Evolutionary conservation across 345 rosid genomes (phyloP).

Genomic region (Lepidium africanum): DNA sequence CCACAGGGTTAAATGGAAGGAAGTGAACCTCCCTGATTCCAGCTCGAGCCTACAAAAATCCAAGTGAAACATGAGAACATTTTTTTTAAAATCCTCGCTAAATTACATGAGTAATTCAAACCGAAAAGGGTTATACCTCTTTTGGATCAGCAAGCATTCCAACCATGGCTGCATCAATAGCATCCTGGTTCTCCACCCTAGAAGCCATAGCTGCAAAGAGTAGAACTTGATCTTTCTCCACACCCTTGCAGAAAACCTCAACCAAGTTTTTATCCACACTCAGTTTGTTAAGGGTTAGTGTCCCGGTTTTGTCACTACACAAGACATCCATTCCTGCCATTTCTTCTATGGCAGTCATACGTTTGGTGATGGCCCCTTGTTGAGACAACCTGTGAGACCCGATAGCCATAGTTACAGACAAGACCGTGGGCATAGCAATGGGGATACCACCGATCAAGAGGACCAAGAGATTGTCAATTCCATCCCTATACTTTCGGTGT

Average conservation of each 20-base stretch:
- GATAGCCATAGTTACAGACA: constrained; percentile 51
- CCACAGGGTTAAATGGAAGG: constrained; percentile 60
- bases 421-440: constrained; percentile 96
- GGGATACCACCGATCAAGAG: constrained; percentile 96
- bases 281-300: constrained; percentile 33
- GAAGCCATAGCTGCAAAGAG: constrained; percentile 34
- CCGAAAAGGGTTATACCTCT: constrained; percentile 21
- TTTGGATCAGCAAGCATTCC: constrained; percentile 42
- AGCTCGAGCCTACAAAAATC: constrained; percentile 37
- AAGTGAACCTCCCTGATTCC: constrained; percentile 41
- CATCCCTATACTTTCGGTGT: constrained; percentile 45
- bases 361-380: constrained; percentile 38
- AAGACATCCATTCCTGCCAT: constrained; percentile 38
- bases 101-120: constrained; percentile 4
- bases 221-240: constrained; percentile 34
- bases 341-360: constrained; percentile 39
- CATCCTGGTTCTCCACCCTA: constrained; percentile 36
- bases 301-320: constrained; percentile 50
- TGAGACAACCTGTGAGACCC: constrained; percentile 35
- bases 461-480: constrained; percentile 76
- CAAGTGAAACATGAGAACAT: constrained; percentile 12
- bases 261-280: constrained; percentile 35
- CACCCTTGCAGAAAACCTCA: constrained; percentile 33
- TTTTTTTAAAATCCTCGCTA: neutral
- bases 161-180: constrained; percentile 44